Conservation (phyloP, 2,329 filamentous ascomycete genomes). For the Aspergillus fischeri region DNA sequence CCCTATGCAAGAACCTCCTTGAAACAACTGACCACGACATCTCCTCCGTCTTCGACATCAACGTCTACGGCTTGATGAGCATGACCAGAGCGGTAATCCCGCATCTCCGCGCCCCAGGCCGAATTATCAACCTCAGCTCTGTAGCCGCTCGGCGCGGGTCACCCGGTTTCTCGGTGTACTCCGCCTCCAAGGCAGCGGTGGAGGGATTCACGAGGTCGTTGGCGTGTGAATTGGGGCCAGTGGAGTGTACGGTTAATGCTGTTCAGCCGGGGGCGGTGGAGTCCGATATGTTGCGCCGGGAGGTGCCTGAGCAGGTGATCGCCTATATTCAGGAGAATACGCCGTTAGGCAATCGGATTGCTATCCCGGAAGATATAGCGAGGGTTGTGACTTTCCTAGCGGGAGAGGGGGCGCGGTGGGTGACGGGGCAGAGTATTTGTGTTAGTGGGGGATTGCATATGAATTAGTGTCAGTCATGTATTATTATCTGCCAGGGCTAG, state of each 20-base stretch:
- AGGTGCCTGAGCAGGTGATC: neutral
- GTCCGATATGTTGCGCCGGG: neutral
- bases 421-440: slow-evolving; percentile 6
- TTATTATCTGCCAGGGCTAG: too few relatives aligned
- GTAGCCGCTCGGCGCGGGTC: neutral
- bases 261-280: slow-evolving; percentile 2
- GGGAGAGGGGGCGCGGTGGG: slow-evolving; percentile 1
- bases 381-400: slow-evolving; percentile 3
- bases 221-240: slow-evolving; percentile 2
- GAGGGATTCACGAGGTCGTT: slow-evolving; percentile 3
- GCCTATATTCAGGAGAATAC: neutral
- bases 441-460: slow-evolving; percentile 3
- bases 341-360: slow-evolving; percentile 1
- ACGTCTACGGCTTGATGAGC: slow-evolving; percentile 4
- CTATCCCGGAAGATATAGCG: slow-evolving; percentile 4
- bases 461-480: neutral
- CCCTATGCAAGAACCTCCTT: neutral
- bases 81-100: slow-evolving; percentile 4
- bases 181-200: slow-evolving; percentile 3
- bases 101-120: slow-evolving; percentile 3
- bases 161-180: neutral
- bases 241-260: slow-evolving; percentile 5
- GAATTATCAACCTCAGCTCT: slow-evolving; percentile 5
- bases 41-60: slow-evolving; percentile 4
- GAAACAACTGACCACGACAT: neutral